Base-by-base conservation (phyloP, 352 stramenopile species). In the Paralagenidium karlingii region DNA sequence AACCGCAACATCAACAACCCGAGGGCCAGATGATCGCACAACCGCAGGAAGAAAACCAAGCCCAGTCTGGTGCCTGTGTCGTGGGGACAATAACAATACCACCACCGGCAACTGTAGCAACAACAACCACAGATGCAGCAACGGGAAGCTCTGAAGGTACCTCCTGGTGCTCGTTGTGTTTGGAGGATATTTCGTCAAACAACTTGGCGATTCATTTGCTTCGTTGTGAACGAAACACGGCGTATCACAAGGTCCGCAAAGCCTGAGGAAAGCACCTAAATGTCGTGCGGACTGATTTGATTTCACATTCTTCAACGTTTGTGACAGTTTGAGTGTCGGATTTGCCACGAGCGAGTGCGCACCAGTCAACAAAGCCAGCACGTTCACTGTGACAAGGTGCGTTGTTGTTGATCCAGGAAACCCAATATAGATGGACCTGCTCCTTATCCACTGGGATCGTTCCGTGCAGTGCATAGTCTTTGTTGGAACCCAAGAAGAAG, bases 231-330 rank as follows among this genome's bases (percentile, higher is more conserved):
- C 63, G 58, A 22, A 74, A 75, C 43, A 51, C 55, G 24, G 24
- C 44, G 3, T 77, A 76, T 20, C 68, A 82, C 52, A 70, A 71
- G 53, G 68, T 77, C 34, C 1, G 19, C 24, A 5, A 9, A 10
- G 34, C 4, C 43, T 42, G 4, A 13, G 30, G 43, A 10, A 13
- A 19, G 15, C 41, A 29, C 9, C 12, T 3, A 39, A 31, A 9
- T 22, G 19, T 16, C 11, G 19, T 38, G 5, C 38, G 25, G 7
- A 22, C 6, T 12, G 11, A 30, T 38, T 18, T 28, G 28, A 44
- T 19, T 30, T 19, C 19, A 27, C 4, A 20, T 45, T 13, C 18
- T 43, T 3, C 28, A 19, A 1, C 11, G 43, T 27, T 31, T 7
- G 16, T 31, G 41, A 19, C 34, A 83, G 69, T 58, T 66, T 25